phyloP scores from a whole-genome alignment of 306 rosid genomes.

The Casuarina glauca region DNA sequence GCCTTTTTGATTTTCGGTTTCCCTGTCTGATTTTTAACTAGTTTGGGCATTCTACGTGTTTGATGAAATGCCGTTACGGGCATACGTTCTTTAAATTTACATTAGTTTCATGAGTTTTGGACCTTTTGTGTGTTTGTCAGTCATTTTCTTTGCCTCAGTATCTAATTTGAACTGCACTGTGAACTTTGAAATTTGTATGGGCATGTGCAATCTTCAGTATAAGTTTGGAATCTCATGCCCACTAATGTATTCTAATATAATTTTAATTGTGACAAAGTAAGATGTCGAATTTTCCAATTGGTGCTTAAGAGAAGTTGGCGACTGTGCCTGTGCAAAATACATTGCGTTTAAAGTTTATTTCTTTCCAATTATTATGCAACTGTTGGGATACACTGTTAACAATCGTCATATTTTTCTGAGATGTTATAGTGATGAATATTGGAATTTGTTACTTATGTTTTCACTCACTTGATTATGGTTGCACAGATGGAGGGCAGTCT shows the following conservation, averaged over 20 bases:
- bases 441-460: background rate
- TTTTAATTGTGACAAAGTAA: background rate
- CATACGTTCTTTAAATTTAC: background rate
- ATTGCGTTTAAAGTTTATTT: background rate
- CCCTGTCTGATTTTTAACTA: background rate
- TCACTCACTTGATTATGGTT: slow-evolving; percentile 6
- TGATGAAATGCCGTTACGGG: background rate
- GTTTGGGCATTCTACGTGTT: background rate
- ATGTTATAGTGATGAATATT: background rate
- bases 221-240: background rate
- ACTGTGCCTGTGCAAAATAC: background rate
- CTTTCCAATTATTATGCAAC: background rate
- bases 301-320: background rate
- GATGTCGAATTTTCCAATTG: background rate
- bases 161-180: background rate
- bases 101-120: background rate
- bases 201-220: background rate
- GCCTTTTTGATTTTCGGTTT: background rate
- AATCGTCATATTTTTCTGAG: background rate
- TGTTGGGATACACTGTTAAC: background rate
- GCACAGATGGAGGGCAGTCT: slow-evolving; percentile 63
- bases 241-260: background rate
- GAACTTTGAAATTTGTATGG: background rate
- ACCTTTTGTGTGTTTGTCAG: background rate
- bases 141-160: background rate